Conservation (phyloP, 352 stramenopile genomes). For the Globisporangium canariense region DNA sequence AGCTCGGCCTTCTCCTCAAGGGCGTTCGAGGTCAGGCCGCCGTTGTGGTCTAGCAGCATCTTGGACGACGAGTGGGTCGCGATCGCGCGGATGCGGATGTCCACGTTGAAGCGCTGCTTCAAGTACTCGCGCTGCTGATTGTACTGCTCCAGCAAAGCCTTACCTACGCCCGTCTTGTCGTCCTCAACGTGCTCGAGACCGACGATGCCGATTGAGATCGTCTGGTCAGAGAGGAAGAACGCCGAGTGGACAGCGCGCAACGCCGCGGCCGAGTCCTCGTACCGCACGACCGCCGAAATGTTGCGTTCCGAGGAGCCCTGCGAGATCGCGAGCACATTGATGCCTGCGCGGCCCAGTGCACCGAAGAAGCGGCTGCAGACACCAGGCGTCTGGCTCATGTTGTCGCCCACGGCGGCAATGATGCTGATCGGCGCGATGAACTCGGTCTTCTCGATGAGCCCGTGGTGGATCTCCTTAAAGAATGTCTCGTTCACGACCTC, state of each 20-base stretch:
- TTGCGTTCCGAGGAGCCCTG: slow-evolving; percentile 94
- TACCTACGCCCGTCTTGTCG: slow-evolving; percentile 57
- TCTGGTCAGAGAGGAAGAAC: slow-evolving; percentile 94
- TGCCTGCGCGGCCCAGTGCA: slow-evolving; percentile 89
- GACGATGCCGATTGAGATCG: slow-evolving; percentile 90
- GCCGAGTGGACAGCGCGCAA: slow-evolving; percentile 92
- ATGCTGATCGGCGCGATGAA: slow-evolving; percentile 91
- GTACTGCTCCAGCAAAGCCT: slow-evolving; percentile 86
- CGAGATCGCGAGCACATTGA: slow-evolving; percentile 95
- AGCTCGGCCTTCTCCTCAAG: slow-evolving; percentile 19
- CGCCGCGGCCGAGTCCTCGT: slow-evolving; percentile 87
- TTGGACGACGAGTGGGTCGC: slow-evolving; percentile 49
- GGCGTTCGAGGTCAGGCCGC: slow-evolving; percentile 46
- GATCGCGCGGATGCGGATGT: slow-evolving; percentile 80
- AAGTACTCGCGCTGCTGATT: slow-evolving; percentile 82
- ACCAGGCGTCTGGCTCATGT: slow-evolving; percentile 91
- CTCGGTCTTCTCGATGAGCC: slow-evolving; percentile 77
- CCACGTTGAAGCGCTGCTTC: slow-evolving; percentile 79
- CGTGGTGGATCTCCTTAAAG: slow-evolving; percentile 87
- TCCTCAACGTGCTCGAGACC: slow-evolving; percentile 67
- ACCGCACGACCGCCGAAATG: slow-evolving; percentile 92
- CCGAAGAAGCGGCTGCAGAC: slow-evolving; percentile 94
- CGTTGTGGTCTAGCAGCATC: slow-evolving; percentile 70
- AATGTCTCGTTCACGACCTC: slow-evolving; percentile 79
- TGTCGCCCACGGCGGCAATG: slow-evolving; percentile 94